phyloP scores from a whole-genome alignment of 148 eudicot genomes.

The Camellia granthamiana region DNA sequence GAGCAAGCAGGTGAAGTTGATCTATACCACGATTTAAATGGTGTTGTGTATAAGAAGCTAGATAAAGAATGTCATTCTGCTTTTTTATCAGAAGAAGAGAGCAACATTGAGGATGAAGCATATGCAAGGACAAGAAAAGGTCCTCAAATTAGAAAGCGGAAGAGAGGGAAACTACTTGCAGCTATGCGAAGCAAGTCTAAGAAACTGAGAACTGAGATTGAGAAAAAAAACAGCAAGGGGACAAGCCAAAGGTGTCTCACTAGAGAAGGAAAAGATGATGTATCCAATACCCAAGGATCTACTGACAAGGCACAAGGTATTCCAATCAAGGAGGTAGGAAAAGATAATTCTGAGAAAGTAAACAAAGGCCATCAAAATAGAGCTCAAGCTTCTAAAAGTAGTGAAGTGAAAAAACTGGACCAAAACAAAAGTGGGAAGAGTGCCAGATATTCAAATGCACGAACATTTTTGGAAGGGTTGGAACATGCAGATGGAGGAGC shows the following conservation, averaged over 20 bases:
- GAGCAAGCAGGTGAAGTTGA: conserved; percentile 15
- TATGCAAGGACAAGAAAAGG: conserved; percentile 27
- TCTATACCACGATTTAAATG: neutral
- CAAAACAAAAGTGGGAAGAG: conserved; percentile 1
- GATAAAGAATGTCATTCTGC: neutral
- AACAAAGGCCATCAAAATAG: neutral
- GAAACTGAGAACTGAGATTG: neutral
- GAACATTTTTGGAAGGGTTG: conserved; percentile 17
- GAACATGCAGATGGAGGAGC: conserved; percentile 34
- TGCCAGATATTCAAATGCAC: neutral
- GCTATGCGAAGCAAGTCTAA: neutral
- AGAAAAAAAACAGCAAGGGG: conserved; percentile 10
- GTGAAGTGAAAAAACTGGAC: neutral
- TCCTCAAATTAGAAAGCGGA: conserved; percentile 25
- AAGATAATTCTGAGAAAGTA: no score
- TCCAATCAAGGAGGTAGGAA: no score
- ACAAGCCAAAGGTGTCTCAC: conserved; percentile 14
- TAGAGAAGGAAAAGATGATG: neutral
- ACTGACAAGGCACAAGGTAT: no score
- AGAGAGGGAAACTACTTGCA: conserved; percentile 8
- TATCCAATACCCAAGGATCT: no score
- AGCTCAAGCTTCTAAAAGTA: neutral
- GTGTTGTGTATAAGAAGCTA: neutral
- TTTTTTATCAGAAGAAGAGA: conserved; percentile 9
- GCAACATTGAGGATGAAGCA: conserved; percentile 16